These are phyloP conservation scores for Rhodosporidiobolus sp. DNA, from an alignment of 768 basidiomycete genomes.

Conservation along the genomic window DNA sequence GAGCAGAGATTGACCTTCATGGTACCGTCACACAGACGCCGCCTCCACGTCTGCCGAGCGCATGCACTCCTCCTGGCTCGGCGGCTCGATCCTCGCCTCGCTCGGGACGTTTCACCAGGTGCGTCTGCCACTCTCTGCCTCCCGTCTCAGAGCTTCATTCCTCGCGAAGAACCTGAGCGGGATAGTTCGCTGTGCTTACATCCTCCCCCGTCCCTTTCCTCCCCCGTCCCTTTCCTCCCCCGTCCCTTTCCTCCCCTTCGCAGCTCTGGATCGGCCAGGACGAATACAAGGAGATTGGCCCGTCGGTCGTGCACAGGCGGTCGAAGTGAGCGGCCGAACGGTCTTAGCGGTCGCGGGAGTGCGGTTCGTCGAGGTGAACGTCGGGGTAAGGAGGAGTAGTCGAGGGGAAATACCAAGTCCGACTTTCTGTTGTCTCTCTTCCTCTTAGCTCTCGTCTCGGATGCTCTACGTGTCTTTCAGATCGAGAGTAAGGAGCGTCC, in stretches of 20 bases:
- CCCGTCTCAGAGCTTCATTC: slow-evolving; percentile 42
- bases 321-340: slow-evolving; percentile 20
- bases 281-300: slow-evolving; percentile 70
- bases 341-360: too few species aligned
- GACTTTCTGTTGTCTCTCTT: too few species aligned
- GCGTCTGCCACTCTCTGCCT: slow-evolving; percentile 25
- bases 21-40: slow-evolving; percentile 71
- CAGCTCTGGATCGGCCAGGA: slow-evolving; percentile 88
- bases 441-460: too few species aligned
- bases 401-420: too few species aligned
- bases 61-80: slow-evolving; percentile 89
- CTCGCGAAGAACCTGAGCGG: slow-evolving; percentile 37
- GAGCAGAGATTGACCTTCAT: neutral
- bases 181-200: slow-evolving; percentile 21
- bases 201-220: neutral
- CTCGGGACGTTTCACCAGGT: slow-evolving; percentile 88
- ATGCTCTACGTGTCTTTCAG: too few species aligned
- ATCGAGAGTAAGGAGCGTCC: too few species aligned
- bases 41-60: slow-evolving; percentile 87
- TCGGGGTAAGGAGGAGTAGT: too few species aligned
- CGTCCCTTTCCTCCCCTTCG: neutral
- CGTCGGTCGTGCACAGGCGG: slow-evolving; percentile 38
- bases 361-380: too few species aligned
- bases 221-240: neutral
- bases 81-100: slow-evolving; percentile 89